These are phyloP conservation scores for Chytriomyces sp. DNA, from an alignment of 192 early-diverging fungal genomes.

Conservation along the genomic window DNA sequence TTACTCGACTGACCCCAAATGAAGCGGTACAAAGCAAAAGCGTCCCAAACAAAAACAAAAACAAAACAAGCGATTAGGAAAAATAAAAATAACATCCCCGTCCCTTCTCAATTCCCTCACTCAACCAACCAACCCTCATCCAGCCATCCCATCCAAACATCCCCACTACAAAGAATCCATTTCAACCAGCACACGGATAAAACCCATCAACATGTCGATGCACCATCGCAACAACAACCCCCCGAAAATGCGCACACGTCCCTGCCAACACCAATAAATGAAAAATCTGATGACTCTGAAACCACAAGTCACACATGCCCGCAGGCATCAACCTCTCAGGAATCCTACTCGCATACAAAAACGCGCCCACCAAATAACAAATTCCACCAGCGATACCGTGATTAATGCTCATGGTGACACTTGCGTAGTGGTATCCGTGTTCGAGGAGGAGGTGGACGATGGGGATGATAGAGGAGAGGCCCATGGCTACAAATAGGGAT, in stretches of 20 bases:
- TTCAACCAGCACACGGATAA: neutral
- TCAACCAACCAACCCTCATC: no score
- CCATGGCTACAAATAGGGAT: slow-evolving; percentile 78
- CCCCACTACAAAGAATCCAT: neutral
- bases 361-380: slow-evolving; percentile 80
- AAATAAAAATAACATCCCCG: no score
- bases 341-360: slow-evolving; percentile 81
- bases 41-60: no score
- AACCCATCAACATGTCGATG: slow-evolving; percentile 19
- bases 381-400: slow-evolving; percentile 75
- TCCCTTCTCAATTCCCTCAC: no score
- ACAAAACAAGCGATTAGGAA: no score
- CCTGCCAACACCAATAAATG: slow-evolving; percentile 82
- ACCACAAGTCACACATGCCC: slow-evolving; percentile 79
- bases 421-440: slow-evolving; percentile 36
- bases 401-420: slow-evolving; percentile 55
- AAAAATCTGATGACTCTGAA: slow-evolving; percentile 88
- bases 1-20: no score
- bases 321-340: slow-evolving; percentile 85
- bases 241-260: slow-evolving; percentile 42
- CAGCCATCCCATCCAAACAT: neutral
- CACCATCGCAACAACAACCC: slow-evolving; percentile 5
- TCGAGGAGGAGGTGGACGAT: slow-evolving; percentile 58
- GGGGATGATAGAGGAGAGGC: slow-evolving; percentile 77
- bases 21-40: no score